phyloP scores from a whole-genome alignment of 192 early-diverging fungal genomes.

The Diversispora eburnea region DNA sequence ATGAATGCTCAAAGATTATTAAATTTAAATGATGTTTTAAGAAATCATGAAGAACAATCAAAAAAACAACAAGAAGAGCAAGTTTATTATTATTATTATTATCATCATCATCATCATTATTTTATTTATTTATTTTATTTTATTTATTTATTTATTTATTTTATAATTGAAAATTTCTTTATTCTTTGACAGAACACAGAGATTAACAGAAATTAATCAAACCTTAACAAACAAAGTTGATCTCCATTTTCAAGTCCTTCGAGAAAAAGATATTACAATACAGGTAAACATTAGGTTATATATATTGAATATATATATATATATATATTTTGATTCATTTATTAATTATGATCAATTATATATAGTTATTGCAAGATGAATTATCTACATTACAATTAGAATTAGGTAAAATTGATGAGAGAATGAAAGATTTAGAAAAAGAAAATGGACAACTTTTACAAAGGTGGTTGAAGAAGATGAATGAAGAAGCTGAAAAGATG shows the following conservation, averaged over 20 bases:
- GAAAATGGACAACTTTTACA: conserved; percentile 88
- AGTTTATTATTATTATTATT: conserved; percentile 21
- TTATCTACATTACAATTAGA: conserved; percentile 86
- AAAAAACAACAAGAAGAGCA: conserved; percentile 66
- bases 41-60: conserved; percentile 54
- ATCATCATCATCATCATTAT: conserved; percentile 5
- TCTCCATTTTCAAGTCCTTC: conserved; percentile 47
- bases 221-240: conserved; percentile 35
- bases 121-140: neutral
- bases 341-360: neutral
- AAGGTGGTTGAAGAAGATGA: conserved; percentile 89
- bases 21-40: conserved; percentile 75
- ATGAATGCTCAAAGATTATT: conserved; percentile 89
- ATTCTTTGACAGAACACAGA: conserved; percentile 33
- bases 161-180: neutral
- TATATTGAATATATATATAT: neutral
- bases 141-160: neutral
- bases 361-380: conserved; percentile 87
- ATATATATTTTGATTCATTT: neutral
- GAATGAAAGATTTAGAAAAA: conserved; percentile 59
- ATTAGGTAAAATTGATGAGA: conserved; percentile 70
- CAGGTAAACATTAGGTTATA: conserved; percentile 47
- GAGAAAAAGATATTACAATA: conserved; percentile 90
- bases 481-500: conserved; percentile 85
- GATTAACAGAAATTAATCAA: conserved; percentile 35